Conservation (phyloP, 176 grass and related monocot species). For the Phragmites australis region DNA sequence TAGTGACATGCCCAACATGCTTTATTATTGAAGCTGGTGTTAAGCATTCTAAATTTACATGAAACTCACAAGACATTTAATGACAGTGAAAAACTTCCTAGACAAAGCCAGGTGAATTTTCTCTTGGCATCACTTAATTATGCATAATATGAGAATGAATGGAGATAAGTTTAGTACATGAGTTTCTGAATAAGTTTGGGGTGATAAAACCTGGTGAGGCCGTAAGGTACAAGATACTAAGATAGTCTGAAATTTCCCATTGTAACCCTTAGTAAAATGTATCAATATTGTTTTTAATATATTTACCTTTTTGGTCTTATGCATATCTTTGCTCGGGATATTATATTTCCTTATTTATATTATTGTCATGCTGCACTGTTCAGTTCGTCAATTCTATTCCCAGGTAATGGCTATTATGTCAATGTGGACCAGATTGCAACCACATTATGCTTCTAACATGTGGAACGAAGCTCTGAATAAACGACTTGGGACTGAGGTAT, state of each 20-base stretch:
- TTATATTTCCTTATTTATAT: neutral
- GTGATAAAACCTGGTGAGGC: neutral
- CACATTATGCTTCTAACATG: constrained; percentile 93
- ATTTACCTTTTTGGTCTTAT: neutral
- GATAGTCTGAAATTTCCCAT: neutral
- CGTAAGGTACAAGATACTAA: neutral
- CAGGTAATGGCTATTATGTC: constrained; percentile 97
- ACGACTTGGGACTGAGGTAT: constrained; percentile 88
- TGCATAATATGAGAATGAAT: neutral
- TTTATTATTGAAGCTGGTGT: neutral
- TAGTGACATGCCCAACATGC: neutral
- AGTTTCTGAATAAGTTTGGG: neutral
- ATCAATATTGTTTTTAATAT: neutral
- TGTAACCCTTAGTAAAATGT: neutral
- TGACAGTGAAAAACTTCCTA: neutral
- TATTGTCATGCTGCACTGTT: constrained; percentile 8
- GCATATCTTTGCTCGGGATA: neutral
- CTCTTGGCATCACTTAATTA: neutral
- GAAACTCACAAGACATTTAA: neutral
- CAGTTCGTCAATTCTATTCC: constrained; percentile 31
- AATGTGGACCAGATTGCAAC: constrained; percentile 98
- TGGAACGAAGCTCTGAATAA: constrained; percentile 99
- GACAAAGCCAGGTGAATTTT: neutral
- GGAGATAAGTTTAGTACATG: neutral
- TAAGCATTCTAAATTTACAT: neutral